Evolutionary conservation across 345 rosid species (phyloP).

Genomic region (Aquilaria yunnanensis): DNA sequence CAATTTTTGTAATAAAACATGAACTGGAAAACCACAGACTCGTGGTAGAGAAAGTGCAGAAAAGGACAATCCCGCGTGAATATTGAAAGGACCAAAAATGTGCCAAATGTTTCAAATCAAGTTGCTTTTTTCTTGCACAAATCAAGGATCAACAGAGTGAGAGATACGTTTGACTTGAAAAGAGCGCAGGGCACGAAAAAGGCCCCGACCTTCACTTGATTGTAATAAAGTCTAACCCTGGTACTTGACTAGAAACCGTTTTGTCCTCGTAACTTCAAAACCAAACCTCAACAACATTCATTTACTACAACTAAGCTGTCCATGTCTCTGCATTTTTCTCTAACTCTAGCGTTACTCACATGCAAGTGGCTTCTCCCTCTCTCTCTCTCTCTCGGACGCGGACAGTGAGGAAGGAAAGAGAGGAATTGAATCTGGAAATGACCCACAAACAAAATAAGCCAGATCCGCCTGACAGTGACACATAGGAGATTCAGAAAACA

Average conservation of each 20-base stretch:
- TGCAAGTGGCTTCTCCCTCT: neutral
- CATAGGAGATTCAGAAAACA: no score
- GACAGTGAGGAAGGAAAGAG: neutral
- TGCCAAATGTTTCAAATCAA: neutral
- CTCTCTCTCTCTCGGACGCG: neutral
- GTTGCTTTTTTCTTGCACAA: conserved; percentile 3
- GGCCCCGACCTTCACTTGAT: neutral
- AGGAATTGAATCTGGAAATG: neutral
- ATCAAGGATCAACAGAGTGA: conserved; percentile 2
- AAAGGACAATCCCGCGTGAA: neutral
- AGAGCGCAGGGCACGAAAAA: conserved; percentile 2
- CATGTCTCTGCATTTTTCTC: neutral
- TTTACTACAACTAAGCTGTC: neutral
- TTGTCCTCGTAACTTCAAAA: neutral
- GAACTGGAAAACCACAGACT: neutral
- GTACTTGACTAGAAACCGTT: neutral
- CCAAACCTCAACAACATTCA: neutral
- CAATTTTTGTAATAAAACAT: neutral
- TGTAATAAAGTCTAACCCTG: conserved; percentile 7
- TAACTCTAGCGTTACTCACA: neutral
- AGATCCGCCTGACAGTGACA: no score
- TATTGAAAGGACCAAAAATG: neutral
- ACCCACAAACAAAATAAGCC: no score
- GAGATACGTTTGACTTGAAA: conserved; percentile 1
- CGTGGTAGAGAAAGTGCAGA: no score